Conservation (phyloP, 805 yeast genomes). For the Saccharomycopsis babjevae region DNA sequence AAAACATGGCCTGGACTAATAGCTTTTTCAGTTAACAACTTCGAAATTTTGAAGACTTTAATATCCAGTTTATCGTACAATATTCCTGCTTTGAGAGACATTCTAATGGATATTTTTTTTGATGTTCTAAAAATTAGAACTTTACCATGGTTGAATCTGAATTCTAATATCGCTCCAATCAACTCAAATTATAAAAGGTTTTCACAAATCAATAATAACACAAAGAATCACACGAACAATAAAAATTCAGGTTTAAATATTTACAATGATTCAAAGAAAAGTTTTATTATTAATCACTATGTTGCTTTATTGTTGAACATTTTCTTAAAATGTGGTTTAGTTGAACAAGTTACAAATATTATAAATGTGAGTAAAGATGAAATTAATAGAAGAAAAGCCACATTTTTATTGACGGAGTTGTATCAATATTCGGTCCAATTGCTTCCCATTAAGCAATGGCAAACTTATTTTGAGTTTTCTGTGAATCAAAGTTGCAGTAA, state of each 20-base stretch:
- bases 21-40: slow-evolving; percentile 48
- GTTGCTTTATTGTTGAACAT: slow-evolving; percentile 49
- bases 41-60: slow-evolving; percentile 44
- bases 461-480: slow-evolving; percentile 3
- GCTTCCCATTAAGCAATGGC: slow-evolving; percentile 39
- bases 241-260: slow-evolving; percentile 7
- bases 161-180: slow-evolving; percentile 7
- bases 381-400: slow-evolving; percentile 46
- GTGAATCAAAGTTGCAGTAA: background rate
- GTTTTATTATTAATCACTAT: slow-evolving; percentile 40
- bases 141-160: slow-evolving; percentile 37
- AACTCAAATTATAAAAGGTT: background rate
- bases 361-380: slow-evolving; percentile 35
- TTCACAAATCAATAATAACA: slow-evolving; percentile 3
- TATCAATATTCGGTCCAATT: slow-evolving; percentile 41
- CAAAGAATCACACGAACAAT: background rate
- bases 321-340: slow-evolving; percentile 46
- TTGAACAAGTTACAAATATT: slow-evolving; percentile 35
- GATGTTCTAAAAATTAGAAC: slow-evolving; percentile 55
- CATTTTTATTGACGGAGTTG: slow-evolving; percentile 54
- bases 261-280: slow-evolving; percentile 11
- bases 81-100: slow-evolving; percentile 46
- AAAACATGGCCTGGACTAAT: slow-evolving; percentile 72
- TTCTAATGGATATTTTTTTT: slow-evolving; percentile 59
- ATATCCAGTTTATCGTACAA: slow-evolving; percentile 52